A percentile compares a stretch with the other conserved stretches of the same genome.
phyloP scores from a whole-genome alignment of 257 asterid genomes.

The Solanum etuberosum region DNA sequence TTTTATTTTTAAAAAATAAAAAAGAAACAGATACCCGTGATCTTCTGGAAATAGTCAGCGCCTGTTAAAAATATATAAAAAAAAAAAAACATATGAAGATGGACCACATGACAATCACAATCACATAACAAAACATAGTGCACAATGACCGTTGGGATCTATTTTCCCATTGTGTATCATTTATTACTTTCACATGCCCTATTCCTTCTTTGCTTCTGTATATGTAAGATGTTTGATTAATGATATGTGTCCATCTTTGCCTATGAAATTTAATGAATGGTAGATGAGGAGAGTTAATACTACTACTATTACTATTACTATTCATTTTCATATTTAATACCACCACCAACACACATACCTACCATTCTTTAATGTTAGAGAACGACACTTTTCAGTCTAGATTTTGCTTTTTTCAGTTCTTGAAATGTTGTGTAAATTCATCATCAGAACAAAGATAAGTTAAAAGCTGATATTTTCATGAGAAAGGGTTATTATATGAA shows the following conservation, averaged over 20 bases:
- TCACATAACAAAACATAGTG: not conserved
- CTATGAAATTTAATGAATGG: not conserved
- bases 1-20: too few species aligned
- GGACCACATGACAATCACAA: not conserved
- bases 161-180: conserved; percentile 4
- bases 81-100: not conserved
- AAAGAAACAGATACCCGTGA: not conserved
- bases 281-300: not conserved
- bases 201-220: not conserved
- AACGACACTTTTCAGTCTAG: not conserved
- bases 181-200: conserved; percentile 24
- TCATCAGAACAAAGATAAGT: not conserved
- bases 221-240: not conserved
- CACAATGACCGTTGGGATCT: not conserved
- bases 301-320: not conserved
- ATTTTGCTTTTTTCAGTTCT: not conserved
- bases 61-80: not conserved
- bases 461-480: not conserved
- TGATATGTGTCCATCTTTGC: not conserved
- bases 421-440: not conserved
- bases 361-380: not conserved
- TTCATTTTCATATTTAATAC: not conserved
- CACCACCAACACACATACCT: not conserved
- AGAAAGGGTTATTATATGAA: not conserved
- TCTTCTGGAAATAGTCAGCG: not conserved